Percentiles rank a stretch among this genome's conserved stretches.
Conservation (phyloP, 345 rosid species). For the Cardamine chenopodiifolia region DNA sequence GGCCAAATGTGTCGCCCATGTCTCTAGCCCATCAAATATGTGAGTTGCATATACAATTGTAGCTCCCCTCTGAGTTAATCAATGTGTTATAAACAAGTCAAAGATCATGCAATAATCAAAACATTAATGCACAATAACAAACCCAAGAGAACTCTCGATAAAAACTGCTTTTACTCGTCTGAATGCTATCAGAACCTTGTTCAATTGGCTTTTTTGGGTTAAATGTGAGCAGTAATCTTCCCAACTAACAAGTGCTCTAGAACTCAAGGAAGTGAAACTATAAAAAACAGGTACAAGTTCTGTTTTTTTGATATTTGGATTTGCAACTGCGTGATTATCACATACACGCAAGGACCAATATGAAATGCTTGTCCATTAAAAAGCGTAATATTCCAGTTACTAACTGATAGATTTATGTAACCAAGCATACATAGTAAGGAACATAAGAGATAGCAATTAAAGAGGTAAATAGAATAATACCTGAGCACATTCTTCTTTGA, state of each 20-base stretch:
- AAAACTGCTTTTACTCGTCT: too few relatives aligned
- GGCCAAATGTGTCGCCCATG: slow-evolving; percentile 89
- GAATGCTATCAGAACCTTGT: too few relatives aligned
- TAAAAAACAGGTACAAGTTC: neutral
- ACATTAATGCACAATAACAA: too few relatives aligned
- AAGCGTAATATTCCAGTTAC: neutral
- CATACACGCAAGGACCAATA: slow-evolving; percentile 6
- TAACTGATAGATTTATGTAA: neutral
- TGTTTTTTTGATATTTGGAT: neutral
- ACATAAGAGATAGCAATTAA: neutral
- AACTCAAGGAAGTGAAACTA: too few relatives aligned
- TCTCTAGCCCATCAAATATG: slow-evolving; percentile 87
- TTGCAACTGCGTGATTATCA: neutral
- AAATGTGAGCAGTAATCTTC: too few relatives aligned
- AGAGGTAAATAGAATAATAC: slow-evolving; percentile 34
- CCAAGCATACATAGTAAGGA: neutral
- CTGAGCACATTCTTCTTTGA: slow-evolving; percentile 82
- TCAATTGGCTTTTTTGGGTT: too few relatives aligned
- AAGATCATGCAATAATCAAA: slow-evolving; percentile 18
- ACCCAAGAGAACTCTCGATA: too few relatives aligned
- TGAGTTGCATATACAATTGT: slow-evolving; percentile 90
- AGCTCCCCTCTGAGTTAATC: slow-evolving; percentile 66
- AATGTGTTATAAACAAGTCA: slow-evolving; percentile 10
- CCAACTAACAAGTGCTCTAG: too few relatives aligned
- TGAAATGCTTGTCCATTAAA: neutral